These are phyloP conservation scores for Takakia lepidozioides DNA, from an alignment of 225 moss, liverwort and hornwort genomes.

Conservation along the genomic window DNA sequence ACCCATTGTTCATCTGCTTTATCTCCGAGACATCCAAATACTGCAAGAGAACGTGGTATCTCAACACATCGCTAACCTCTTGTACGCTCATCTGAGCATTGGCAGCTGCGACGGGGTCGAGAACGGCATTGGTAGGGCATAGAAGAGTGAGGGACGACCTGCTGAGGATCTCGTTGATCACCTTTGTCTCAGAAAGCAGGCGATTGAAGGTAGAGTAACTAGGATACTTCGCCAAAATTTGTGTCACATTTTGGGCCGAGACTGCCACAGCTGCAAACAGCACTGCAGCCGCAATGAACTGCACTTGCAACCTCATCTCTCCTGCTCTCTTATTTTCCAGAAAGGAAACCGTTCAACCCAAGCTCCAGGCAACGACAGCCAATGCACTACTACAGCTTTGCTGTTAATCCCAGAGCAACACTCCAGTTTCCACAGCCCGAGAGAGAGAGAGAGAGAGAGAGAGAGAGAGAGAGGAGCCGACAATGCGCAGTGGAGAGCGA, in stretches of 20 bases:
- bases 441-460: too few species aligned
- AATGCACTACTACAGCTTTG: too few species aligned
- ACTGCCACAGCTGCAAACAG: slow-evolving; percentile 4
- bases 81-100: slow-evolving; percentile 24
- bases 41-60: slow-evolving; percentile 29
- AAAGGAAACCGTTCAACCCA: too few species aligned
- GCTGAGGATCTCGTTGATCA: slow-evolving; percentile 22
- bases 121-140: slow-evolving; percentile 7
- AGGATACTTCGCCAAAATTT: slow-evolving; percentile 12
- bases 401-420: too few species aligned
- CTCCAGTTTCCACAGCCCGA: too few species aligned
- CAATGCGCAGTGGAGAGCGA: too few species aligned
- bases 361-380: too few species aligned
- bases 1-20: slow-evolving; percentile 5
- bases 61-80: slow-evolving; percentile 23
- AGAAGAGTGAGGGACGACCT: slow-evolving; percentile 42
- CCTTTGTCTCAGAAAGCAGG: slow-evolving; percentile 19
- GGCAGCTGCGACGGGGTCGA: slow-evolving; percentile 16
- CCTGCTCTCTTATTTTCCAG: too few species aligned
- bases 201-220: slow-evolving; percentile 15
- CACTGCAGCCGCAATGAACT: too few species aligned
- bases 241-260: slow-evolving; percentile 24
- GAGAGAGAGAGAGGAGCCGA: too few species aligned
- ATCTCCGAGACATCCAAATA: slow-evolving; percentile 32
- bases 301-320: too few species aligned